Evolutionary conservation across 306 rosid species (phyloP).

Genomic region (Rubus idaeus): DNA sequence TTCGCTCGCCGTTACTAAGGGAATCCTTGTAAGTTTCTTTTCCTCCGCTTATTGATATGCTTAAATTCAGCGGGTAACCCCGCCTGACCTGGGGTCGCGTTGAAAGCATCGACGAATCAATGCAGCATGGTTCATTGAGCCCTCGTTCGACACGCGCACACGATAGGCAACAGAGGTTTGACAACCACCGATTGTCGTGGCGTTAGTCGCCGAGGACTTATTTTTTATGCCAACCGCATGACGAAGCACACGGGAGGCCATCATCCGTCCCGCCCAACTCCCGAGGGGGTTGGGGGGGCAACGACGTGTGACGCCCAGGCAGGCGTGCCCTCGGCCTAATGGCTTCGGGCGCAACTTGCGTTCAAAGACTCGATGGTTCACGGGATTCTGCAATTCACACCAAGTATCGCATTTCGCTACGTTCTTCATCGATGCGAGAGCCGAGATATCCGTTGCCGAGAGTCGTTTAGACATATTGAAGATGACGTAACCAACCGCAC

Average conservation of each 20-base stretch:
- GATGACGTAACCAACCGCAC: background rate
- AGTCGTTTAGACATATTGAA: background rate
- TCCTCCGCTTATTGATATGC: constrained; percentile 20
- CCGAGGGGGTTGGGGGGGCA: background rate
- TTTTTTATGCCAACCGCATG: background rate
- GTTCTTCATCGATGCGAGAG: too few species aligned
- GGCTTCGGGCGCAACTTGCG: too few species aligned
- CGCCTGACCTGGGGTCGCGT: constrained; percentile 20
- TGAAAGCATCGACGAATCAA: background rate
- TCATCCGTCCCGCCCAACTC: background rate
- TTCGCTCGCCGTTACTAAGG: constrained; percentile 25
- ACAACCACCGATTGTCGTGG: background rate
- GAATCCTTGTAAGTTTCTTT: constrained; percentile 18
- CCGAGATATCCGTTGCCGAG: too few species aligned
- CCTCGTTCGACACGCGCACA: background rate
- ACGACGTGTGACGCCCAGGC: too few species aligned
- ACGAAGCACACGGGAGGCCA: constrained; percentile 4
- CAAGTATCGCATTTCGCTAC: too few species aligned
- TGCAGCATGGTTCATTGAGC: background rate
- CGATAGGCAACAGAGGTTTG: background rate
- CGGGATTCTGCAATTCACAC: too few species aligned
- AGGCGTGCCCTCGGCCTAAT: too few species aligned
- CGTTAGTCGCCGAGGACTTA: background rate
- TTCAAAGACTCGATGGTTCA: too few species aligned
- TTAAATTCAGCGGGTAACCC: constrained; percentile 18